These are phyloP conservation scores for Candida khao-thaluensis DNA, from an alignment of 805 yeast species.

Conservation along the genomic window DNA sequence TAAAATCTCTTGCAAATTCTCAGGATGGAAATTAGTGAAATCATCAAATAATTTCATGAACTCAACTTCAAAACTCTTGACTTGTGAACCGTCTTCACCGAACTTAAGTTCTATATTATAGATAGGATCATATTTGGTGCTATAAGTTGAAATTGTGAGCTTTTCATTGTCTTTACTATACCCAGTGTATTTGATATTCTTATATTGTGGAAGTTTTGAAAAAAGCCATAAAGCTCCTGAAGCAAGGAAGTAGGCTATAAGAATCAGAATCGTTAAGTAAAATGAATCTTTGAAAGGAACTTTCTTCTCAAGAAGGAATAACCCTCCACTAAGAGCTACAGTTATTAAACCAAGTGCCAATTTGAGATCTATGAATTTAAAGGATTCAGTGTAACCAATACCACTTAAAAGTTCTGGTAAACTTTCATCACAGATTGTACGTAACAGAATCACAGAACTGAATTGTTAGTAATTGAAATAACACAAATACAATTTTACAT, in stretches of 20 bases:
- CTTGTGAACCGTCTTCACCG: slow-evolving; percentile 18
- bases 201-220: slow-evolving; percentile 31
- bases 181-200: slow-evolving; percentile 50
- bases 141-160: slow-evolving; percentile 39
- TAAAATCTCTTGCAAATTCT: slow-evolving; percentile 24
- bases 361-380: slow-evolving; percentile 44
- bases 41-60: slow-evolving; percentile 46
- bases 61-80: slow-evolving; percentile 22
- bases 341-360: slow-evolving; percentile 49
- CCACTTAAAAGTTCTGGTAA: slow-evolving; percentile 40
- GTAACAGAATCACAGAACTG: slow-evolving; percentile 48
- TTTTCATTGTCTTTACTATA: slow-evolving; percentile 28
- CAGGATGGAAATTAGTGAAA: slow-evolving; percentile 42
- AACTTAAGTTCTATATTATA: slow-evolving; percentile 36
- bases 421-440: slow-evolving; percentile 50
- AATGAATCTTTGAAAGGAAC: slow-evolving; percentile 42
- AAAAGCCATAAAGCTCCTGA: slow-evolving; percentile 35
- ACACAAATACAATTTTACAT: no score
- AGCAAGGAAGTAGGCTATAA: slow-evolving; percentile 37
- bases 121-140: slow-evolving; percentile 46
- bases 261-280: slow-evolving; percentile 31
- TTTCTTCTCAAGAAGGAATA: slow-evolving; percentile 51
- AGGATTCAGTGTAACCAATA: slow-evolving; percentile 50
- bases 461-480: slow-evolving; percentile 4
- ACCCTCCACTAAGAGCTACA: slow-evolving; percentile 44